phyloP scores from a whole-genome alignment of 2,329 filamentous ascomycete genomes.

The Botrytis hyacinthi region DNA sequence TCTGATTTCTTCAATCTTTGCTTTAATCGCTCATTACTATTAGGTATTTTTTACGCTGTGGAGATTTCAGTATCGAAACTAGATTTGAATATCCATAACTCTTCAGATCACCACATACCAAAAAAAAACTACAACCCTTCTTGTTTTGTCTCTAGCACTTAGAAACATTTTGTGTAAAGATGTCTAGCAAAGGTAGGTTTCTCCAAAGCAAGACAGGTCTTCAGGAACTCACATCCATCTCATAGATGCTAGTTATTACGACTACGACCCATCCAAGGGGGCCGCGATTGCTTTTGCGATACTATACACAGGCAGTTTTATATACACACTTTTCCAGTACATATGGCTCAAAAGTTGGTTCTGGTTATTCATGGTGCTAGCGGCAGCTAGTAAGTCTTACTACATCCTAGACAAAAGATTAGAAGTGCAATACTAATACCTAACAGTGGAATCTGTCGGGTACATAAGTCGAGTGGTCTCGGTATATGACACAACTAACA shows the following conservation, averaged over 20 bases:
- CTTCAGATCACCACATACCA: not conserved
- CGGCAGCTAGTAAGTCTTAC: conserved; percentile 17
- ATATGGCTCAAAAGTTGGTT: conserved; percentile 22
- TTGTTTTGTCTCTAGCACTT: not conserved
- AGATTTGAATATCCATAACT: not conserved
- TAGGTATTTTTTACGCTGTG: not conserved
- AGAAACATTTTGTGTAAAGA: not conserved
- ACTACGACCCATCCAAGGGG: conserved; percentile 18
- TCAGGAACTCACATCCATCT: not conserved
- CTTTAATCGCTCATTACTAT: not conserved
- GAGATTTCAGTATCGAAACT: not conserved
- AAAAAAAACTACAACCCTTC: not conserved
- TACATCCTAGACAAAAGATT: not conserved
- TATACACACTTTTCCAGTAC: conserved; percentile 15
- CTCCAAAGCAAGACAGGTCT: not conserved
- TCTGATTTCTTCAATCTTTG: not conserved
- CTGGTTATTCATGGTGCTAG: conserved; percentile 23
- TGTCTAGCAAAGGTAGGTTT: not conserved
- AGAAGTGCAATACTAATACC: not conserved
- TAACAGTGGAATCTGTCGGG: conserved; percentile 20
- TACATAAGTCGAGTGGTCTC: conserved; percentile 19
- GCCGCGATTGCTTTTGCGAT: conserved; percentile 21
- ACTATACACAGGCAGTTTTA: conserved; percentile 12
- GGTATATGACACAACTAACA: not conserved
- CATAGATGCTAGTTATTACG: conserved; percentile 11